A percentile compares a stretch with the other conserved stretches of the same genome.
Evolutionary conservation across 768 basidiomycete species (phyloP).

Genomic region (Trametes punicea): DNA sequence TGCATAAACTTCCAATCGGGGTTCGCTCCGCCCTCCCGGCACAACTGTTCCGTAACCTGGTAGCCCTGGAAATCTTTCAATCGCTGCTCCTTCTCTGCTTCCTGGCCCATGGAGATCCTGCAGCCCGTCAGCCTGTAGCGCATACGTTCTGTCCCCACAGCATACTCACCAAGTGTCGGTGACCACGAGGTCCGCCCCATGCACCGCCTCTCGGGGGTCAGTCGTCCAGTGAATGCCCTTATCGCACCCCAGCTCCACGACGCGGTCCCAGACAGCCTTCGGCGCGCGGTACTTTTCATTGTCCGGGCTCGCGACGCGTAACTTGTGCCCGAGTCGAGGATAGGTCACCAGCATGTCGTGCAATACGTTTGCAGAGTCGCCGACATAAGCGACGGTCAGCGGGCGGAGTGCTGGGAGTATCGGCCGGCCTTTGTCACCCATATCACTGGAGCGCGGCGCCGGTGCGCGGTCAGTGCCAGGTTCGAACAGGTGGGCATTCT

Average conservation of each 20-base stretch:
- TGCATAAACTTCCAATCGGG: constrained; percentile 94
- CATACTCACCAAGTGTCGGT: constrained; percentile 89
- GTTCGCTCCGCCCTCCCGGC: constrained; percentile 76
- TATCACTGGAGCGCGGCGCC: background rate
- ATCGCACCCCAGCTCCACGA: constrained; percentile 72
- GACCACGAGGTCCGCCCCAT: constrained; percentile 89
- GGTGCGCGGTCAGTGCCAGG: constrained; percentile 22
- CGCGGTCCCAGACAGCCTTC: constrained; percentile 73
- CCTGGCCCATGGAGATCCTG: constrained; percentile 99
- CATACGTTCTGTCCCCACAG: background rate
- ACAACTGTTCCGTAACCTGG: constrained; percentile 89
- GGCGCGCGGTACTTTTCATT: constrained; percentile 63
- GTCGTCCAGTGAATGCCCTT: constrained; percentile 68
- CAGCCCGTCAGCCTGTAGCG: background rate
- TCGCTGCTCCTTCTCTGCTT: constrained; percentile 86
- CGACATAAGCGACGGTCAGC: constrained; percentile 89
- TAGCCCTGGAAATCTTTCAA: constrained; percentile 86
- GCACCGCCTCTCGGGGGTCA: constrained; percentile 83
- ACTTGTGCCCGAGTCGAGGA: constrained; percentile 83
- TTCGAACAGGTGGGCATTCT: constrained; percentile 58
- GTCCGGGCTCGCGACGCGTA: constrained; percentile 81
- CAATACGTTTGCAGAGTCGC: constrained; percentile 92
- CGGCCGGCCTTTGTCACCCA: constrained; percentile 1
- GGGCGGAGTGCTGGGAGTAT: constrained; percentile 58
- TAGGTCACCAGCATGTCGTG: constrained; percentile 97